A percentile compares a stretch with the other conserved stretches of the same genome.
These are phyloP conservation scores for Pinus taeda DNA, from an alignment of 75 land plant species.

Conservation along the genomic window DNA sequence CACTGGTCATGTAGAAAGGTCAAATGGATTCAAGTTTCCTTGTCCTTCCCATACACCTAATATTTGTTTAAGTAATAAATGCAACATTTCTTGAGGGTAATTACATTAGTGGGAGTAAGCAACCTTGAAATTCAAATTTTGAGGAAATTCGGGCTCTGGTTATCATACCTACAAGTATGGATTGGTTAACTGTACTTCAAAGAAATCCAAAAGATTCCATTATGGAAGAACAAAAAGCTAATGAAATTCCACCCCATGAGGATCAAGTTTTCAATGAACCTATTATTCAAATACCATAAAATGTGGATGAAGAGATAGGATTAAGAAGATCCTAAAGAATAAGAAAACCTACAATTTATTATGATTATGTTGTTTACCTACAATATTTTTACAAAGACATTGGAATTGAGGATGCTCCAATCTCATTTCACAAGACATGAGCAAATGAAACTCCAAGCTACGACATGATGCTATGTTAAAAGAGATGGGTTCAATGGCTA, in stretches of 20 bases:
- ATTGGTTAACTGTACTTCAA: background rate
- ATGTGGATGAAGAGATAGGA: background rate
- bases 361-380: background rate
- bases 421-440: background rate
- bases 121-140: background rate
- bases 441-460: background rate
- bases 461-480: background rate
- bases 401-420: background rate
- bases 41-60: background rate
- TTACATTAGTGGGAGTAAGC: background rate
- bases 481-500: background rate
- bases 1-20: background rate
- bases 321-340: background rate
- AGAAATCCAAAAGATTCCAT: background rate
- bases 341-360: background rate
- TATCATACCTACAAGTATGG: background rate
- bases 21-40: background rate
- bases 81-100: background rate
- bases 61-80: background rate
- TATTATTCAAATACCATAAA: background rate
- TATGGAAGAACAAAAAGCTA: background rate
- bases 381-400: background rate
- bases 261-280: background rate
- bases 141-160: background rate
- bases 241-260: background rate